Conservation (phyloP, 2,329 filamentous ascomycete species). For the Botrytis cinerea region DNA sequence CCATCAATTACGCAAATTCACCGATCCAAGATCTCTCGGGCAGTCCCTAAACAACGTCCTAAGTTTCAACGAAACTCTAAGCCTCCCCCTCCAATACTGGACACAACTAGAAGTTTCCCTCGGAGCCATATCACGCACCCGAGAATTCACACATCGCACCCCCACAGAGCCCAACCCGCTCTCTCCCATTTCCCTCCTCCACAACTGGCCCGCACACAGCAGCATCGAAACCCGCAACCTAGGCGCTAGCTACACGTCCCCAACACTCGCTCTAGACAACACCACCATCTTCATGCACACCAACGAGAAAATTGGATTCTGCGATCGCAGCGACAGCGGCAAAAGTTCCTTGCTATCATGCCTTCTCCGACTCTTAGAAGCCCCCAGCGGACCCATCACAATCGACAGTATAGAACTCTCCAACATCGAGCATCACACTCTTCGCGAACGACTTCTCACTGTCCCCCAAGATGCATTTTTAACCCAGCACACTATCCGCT, state of each 20-base stretch:
- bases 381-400: conserved; percentile 41
- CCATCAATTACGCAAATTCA: conserved; percentile 33
- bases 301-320: conserved; percentile 38
- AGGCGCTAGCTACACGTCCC: neutral
- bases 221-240: conserved; percentile 19
- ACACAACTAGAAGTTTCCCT: conserved; percentile 32
- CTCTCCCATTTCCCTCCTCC: neutral
- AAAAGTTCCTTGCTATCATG: conserved; percentile 48
- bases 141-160: conserved; percentile 17
- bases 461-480: neutral
- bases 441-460: neutral
- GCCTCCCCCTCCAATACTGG: conserved; percentile 26
- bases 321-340: conserved; percentile 38
- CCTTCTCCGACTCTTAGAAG: conserved; percentile 51
- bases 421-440: neutral
- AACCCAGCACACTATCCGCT: neutral
- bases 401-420: conserved; percentile 1
- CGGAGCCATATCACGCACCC: conserved; percentile 29
- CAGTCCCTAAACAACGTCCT: conserved; percentile 36
- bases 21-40: conserved; percentile 33
- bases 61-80: conserved; percentile 29
- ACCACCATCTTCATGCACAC: conserved; percentile 39
- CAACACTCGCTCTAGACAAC: conserved; percentile 37
- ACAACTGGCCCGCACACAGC: conserved; percentile 31
- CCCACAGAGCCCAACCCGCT: conserved; percentile 17